phyloP scores from a whole-genome alignment of 2,329 filamentous ascomycete genomes.

The Neoarthrinium moseri region DNA sequence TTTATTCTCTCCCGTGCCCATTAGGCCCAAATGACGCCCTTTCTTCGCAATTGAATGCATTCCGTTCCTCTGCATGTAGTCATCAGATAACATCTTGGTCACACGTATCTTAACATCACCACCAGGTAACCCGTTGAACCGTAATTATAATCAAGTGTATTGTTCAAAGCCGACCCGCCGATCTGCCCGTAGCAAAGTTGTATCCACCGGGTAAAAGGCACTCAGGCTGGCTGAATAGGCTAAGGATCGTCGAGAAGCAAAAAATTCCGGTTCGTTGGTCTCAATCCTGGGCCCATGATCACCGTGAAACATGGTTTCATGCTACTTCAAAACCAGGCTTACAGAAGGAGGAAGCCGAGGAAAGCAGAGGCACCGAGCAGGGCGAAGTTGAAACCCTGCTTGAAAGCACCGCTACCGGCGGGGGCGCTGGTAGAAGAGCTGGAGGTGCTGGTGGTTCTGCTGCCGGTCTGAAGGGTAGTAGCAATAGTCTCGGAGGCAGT shows the following conservation, averaged over 20 bases:
- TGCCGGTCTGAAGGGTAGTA: slow-evolving; percentile 9
- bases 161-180: slow-evolving; percentile 11
- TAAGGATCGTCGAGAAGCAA: slow-evolving; percentile 23
- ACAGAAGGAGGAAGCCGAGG: slow-evolving; percentile 22
- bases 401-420: slow-evolving; percentile 18
- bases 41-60: slow-evolving; percentile 4
- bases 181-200: not conserved
- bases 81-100: slow-evolving; percentile 6
- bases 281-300: slow-evolving; percentile 7
- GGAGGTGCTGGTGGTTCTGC: slow-evolving; percentile 6
- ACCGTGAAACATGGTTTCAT: slow-evolving; percentile 16
- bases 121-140: slow-evolving; percentile 16
- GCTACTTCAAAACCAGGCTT: slow-evolving; percentile 15
- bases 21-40: too few relatives aligned
- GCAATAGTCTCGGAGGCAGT: slow-evolving; percentile 9
- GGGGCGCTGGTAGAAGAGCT: slow-evolving; percentile 14
- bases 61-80: slow-evolving; percentile 7
- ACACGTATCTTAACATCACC: slow-evolving; percentile 4
- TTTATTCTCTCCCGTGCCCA: too few relatives aligned
- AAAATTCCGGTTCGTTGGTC: slow-evolving; percentile 19
- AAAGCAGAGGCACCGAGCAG: slow-evolving; percentile 23
- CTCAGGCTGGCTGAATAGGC: slow-evolving; percentile 12
- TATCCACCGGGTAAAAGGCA: slow-evolving; percentile 7
- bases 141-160: slow-evolving; percentile 25
- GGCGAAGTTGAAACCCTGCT: slow-evolving; percentile 21